phyloP scores from a whole-genome alignment of 2,329 filamentous ascomycete species.

The Colletotrichum trifolii region DNA sequence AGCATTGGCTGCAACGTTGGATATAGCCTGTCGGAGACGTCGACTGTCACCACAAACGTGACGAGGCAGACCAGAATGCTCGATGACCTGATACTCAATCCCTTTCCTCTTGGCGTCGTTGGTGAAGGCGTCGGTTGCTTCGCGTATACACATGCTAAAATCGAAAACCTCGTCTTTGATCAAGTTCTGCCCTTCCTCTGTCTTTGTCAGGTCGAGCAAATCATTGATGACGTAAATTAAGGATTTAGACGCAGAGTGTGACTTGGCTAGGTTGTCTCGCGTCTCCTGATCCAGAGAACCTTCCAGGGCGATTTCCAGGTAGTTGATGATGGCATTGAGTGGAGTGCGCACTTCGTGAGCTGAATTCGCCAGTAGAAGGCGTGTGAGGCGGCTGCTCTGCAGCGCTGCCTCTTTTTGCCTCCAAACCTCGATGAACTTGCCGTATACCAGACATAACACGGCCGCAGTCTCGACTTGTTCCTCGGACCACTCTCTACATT shows the following conservation, averaged over 20 bases:
- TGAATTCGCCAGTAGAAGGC: conserved; percentile 84
- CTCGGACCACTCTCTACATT: conserved; percentile 88
- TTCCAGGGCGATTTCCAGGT: conserved; percentile 90
- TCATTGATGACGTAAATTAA: conserved; percentile 96
- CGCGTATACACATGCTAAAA: conserved; percentile 75
- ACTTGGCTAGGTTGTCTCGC: conserved; percentile 83
- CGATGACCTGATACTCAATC: conserved; percentile 74
- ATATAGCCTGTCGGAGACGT: conserved; percentile 82
- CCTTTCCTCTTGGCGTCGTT: conserved; percentile 81
- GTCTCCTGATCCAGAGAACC: conserved; percentile 83
- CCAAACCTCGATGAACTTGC: conserved; percentile 92
- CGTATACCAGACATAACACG: conserved; percentile 88
- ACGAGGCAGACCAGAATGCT: conserved; percentile 75
- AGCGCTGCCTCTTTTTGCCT: conserved; percentile 87
- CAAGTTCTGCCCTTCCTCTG: conserved; percentile 82
- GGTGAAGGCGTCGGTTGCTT: conserved; percentile 80
- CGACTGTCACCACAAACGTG: conserved; percentile 83
- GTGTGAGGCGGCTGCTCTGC: conserved; percentile 83
- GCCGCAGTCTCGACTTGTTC: conserved; percentile 91
- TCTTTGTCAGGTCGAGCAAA: conserved; percentile 87
- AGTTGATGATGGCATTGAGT: conserved; percentile 94
- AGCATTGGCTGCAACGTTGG: conserved; percentile 87
- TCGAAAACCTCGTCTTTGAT: conserved; percentile 86
- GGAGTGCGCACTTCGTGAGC: conserved; percentile 93
- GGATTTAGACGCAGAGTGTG: conserved; percentile 91